A percentile compares a stretch with the other conserved stretches of the same genome.
Evolutionary conservation across 1,139 yeast species (phyloP).

Genomic region (Magnusiomyces fungicola): DNA sequence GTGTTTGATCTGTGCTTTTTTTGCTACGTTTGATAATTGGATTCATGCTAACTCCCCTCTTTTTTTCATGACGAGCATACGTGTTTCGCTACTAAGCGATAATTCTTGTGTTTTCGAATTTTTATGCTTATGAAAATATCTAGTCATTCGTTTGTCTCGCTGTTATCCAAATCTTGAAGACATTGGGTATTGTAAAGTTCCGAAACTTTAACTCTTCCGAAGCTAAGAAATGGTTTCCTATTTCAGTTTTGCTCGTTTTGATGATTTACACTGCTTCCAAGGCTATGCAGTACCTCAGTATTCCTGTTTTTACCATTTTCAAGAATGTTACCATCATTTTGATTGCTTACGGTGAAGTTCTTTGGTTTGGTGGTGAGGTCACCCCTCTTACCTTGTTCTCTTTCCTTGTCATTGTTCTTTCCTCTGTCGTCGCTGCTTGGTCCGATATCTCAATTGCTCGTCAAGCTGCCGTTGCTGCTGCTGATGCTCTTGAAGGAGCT

Average conservation of each 20-base stretch:
- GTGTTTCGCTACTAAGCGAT: no score
- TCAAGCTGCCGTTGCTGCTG: conserved; percentile 24
- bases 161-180: conserved; percentile 64
- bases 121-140: conserved; percentile 20
- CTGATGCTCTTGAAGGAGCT: conserved; percentile 32
- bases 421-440: conserved; percentile 89
- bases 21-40: no score
- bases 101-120: no score
- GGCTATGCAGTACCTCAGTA: conserved; percentile 83
- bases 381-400: conserved; percentile 86
- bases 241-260: conserved; percentile 75
- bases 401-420: conserved; percentile 82
- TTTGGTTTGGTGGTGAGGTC: conserved; percentile 94
- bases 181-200: conserved; percentile 70
- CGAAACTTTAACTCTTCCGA: conserved; percentile 80
- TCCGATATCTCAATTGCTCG: conserved; percentile 55
- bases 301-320: conserved; percentile 96
- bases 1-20: no score
- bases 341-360: conserved; percentile 95
- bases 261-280: conserved; percentile 97
- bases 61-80: no score
- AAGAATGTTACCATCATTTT: conserved; percentile 93
- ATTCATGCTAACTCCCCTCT: no score
- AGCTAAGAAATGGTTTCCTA: conserved; percentile 89
- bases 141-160: conserved; percentile 77